Evolutionary conservation across 306 rosid genomes (phyloP).

Genomic region (Quercus alba): DNA sequence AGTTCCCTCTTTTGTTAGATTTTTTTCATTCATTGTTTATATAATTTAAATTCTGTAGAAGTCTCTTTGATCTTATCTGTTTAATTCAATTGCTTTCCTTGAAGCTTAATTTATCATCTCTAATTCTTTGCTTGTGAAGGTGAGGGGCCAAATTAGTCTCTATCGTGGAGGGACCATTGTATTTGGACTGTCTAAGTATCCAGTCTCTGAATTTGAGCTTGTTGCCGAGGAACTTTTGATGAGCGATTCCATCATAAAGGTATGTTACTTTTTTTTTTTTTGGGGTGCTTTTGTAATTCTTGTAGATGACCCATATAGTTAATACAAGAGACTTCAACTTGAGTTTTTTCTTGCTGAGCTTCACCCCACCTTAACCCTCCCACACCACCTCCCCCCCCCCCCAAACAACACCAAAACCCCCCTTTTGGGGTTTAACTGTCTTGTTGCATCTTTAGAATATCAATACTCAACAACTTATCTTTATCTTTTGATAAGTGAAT

Average conservation of each 20-base stretch:
- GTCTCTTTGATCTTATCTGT: background rate
- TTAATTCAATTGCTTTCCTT: background rate
- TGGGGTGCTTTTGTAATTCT: slow-evolving; percentile 7
- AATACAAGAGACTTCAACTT: background rate
- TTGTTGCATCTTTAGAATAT: background rate
- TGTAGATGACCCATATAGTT: background rate
- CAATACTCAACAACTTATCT: background rate
- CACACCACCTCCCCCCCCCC: too few species aligned
- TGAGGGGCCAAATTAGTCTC: slow-evolving; percentile 91
- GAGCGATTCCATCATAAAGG: slow-evolving; percentile 95
- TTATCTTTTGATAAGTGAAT: background rate
- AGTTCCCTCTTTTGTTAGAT: background rate
- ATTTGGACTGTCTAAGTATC: slow-evolving; percentile 86
- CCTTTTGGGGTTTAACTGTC: background rate
- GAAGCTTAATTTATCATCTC: slow-evolving; percentile 19
- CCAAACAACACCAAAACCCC: too few species aligned
- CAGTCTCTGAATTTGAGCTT: slow-evolving; percentile 95
- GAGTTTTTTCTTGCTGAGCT: background rate
- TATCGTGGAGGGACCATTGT: slow-evolving; percentile 87
- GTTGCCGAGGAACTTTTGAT: slow-evolving; percentile 98
- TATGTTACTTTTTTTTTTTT: slow-evolving; percentile 21
- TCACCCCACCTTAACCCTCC: too few species aligned
- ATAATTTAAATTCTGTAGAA: background rate
- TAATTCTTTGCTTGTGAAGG: slow-evolving; percentile 55
- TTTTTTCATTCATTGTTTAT: background rate